These are phyloP conservation scores for Solanum peruvianum DNA, from an alignment of 257 asterid genomes.

Conservation along the genomic window DNA sequence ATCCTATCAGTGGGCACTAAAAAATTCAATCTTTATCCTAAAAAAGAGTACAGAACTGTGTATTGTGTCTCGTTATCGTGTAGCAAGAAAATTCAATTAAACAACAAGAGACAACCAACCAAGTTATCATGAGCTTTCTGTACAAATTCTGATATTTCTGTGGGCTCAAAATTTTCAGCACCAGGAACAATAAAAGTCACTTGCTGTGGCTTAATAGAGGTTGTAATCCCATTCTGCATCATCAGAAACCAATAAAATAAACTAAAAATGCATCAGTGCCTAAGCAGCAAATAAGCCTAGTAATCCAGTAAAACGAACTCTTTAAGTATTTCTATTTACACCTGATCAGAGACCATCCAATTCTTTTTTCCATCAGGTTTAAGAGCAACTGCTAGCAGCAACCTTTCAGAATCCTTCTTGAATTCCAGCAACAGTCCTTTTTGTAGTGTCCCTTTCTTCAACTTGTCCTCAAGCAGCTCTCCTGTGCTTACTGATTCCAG, in stretches of 20 bases:
- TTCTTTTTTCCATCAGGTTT: conserved; percentile 96
- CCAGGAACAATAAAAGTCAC: conserved; percentile 91
- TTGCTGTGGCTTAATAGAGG: conserved; percentile 93
- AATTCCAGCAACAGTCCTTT: conserved; percentile 83
- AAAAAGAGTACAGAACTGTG: not conserved
- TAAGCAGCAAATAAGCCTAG: not conserved
- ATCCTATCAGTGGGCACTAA: conserved; percentile 35
- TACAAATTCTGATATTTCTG: conserved; percentile 59
- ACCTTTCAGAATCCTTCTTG: conserved; percentile 81
- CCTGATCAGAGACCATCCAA: conserved; percentile 98
- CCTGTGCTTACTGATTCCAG: conserved; percentile 50
- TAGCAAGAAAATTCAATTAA: conserved; percentile 1
- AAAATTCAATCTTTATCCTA: conserved; percentile 2
- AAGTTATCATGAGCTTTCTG: conserved; percentile 67
- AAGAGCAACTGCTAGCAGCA: conserved; percentile 74
- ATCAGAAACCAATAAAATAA: conserved; percentile 7
- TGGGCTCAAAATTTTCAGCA: conserved; percentile 51
- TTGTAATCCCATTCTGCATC: conserved; percentile 65
- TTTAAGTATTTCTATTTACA: conserved; percentile 15
- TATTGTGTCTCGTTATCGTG: not conserved
- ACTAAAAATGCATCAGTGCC: not conserved
- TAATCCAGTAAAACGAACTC: not conserved
- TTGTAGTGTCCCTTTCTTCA: conserved; percentile 41
- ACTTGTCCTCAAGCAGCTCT: conserved; percentile 42
- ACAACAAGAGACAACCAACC: conserved; percentile 39